Evolutionary conservation across 2,329 filamentous ascomycete species (phyloP), one percentile per base, ranked within the genome.

Genomic region (Colletotrichum coccodes): DNA sequence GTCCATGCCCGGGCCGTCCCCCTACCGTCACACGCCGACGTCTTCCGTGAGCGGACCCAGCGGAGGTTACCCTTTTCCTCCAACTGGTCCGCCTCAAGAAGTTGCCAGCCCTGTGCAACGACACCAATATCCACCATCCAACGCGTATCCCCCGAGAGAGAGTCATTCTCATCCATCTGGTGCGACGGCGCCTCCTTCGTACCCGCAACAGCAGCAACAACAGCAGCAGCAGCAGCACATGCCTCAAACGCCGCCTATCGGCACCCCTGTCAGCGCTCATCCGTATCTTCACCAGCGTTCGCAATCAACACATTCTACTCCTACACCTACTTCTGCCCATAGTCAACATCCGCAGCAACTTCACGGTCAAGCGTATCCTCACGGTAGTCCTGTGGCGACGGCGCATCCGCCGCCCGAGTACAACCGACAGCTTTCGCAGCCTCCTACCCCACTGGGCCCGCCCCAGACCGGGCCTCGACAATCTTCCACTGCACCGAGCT

Each of bases 321-420:
- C 87, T 12, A 91, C 89, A 40, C 88, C 88, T n/a, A 89, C 87
- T 7, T 90, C 88, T 44, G 85, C 88, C 18, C 88, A 90, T 53
- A 87, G 85, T 74, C 88, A 90, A 76, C 85, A 85, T 52, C 83
- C 84, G 9, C 88, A 90, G 76, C 86, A 85, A 49, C 83, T 83
- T 8, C 88, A 85, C 72, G 84, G 84, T 14, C 77, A 80, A 62
- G 81, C 85, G 32, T 87, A 85, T 71, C 77, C 76, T 28, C 86
- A 88, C 70, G 84, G 83, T 44, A 90, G 88, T 72, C 89, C 89
- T 54, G 77, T 85, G 49, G 77, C 81, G 47, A 76, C 82, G 38
- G 76, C 83, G 38, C 85, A 84, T 66, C 80, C 80, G 59, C 82
- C 79, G 47, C 79, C 81, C 44, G 81, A 83, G 30, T 81, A 80